A percentile compares a stretch with the other conserved stretches of the same genome.
These are phyloP conservation scores for Moniliella sp. DNA, from an alignment of 1,284 basidiomycete species.

Conservation along the genomic window DNA sequence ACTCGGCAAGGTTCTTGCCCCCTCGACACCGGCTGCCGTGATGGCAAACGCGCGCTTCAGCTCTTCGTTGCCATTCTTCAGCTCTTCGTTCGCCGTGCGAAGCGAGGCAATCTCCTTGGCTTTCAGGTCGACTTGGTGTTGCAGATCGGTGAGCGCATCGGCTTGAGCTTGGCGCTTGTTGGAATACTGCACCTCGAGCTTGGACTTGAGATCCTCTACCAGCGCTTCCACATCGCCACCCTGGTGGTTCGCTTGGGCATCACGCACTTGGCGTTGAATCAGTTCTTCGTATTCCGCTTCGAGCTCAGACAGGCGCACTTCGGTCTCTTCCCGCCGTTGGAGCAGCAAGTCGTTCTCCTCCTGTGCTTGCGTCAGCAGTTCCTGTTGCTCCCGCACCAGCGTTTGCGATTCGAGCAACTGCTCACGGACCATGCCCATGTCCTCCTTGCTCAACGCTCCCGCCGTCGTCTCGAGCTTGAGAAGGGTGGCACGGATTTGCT, in stretches of 20 bases:
- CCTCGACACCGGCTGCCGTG: slow-evolving; percentile 82
- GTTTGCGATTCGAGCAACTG: slow-evolving; percentile 74
- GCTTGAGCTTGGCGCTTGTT: slow-evolving; percentile 72
- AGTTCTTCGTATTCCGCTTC: slow-evolving; percentile 91
- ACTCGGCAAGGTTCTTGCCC: slow-evolving; percentile 88
- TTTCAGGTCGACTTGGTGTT: slow-evolving; percentile 71
- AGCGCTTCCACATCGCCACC: too few relatives aligned
- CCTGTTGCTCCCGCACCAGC: slow-evolving; percentile 64
- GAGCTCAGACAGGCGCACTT: slow-evolving; percentile 55
- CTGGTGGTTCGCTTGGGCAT: slow-evolving; percentile 28
- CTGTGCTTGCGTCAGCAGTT: slow-evolving; percentile 64
- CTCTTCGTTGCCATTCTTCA: slow-evolving; percentile 91
- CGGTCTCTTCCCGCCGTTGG: slow-evolving; percentile 65
- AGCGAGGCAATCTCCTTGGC: slow-evolving; percentile 63
- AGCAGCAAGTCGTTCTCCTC: slow-evolving; percentile 74
- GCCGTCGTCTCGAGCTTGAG: slow-evolving; percentile 51
- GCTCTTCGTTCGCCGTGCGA: slow-evolving; percentile 65
- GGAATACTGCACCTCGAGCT: slow-evolving; percentile 78
- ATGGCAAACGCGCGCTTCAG: slow-evolving; percentile 69
- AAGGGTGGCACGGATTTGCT: slow-evolving; percentile 61
- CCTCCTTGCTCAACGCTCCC: slow-evolving; percentile 43
- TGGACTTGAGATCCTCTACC: slow-evolving; percentile 36
- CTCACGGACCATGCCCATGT: slow-evolving; percentile 55
- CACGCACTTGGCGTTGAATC: slow-evolving; percentile 40
- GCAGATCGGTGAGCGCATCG: slow-evolving; percentile 67